Conservation (phyloP, 139 green algal genomes). For the Chlorella sp. region DNA sequence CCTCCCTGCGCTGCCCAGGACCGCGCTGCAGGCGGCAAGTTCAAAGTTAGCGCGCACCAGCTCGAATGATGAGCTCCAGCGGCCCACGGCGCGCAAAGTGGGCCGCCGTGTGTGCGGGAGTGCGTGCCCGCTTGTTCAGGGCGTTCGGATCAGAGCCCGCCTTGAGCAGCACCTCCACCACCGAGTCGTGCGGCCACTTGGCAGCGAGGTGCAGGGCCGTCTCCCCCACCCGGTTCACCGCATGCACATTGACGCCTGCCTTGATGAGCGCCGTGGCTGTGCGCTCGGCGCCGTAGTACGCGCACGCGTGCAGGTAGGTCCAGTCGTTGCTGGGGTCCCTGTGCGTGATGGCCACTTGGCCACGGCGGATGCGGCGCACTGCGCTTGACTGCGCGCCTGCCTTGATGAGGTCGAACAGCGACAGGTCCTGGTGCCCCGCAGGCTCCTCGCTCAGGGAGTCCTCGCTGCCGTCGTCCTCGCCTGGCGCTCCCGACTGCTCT, state of each 20-base stretch:
- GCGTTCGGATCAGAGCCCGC: conserved; percentile 21
- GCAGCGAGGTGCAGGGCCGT: conserved; percentile 27
- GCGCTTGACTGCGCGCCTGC: background rate
- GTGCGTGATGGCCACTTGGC: background rate
- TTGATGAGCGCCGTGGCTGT: conserved; percentile 2
- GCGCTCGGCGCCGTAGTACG: background rate
- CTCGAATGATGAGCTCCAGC: conserved; percentile 23
- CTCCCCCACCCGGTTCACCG: conserved; percentile 15
- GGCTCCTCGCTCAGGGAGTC: background rate
- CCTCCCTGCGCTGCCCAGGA: too few species aligned
- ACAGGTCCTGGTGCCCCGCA: background rate
- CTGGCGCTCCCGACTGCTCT: too few species aligned
- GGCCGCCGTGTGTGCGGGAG: conserved; percentile 19
- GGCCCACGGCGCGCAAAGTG: conserved; percentile 22
- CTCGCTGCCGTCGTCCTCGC: background rate
- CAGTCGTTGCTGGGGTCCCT: background rate
- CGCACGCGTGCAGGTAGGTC: background rate
- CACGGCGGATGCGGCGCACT: background rate
- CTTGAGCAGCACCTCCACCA: conserved; percentile 17
- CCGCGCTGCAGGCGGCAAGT: too few species aligned
- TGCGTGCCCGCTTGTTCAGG: conserved; percentile 22
- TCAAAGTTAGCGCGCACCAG: conserved; percentile 12
- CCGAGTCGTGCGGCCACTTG: conserved; percentile 33
- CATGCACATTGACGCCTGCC: conserved; percentile 13
- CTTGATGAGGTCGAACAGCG: background rate